Percentiles rank a stretch among this genome's conserved stretches.
Evolutionary conservation across 139 green algal genomes (phyloP).

Genomic region (Edaphochlamys debaryana): DNA sequence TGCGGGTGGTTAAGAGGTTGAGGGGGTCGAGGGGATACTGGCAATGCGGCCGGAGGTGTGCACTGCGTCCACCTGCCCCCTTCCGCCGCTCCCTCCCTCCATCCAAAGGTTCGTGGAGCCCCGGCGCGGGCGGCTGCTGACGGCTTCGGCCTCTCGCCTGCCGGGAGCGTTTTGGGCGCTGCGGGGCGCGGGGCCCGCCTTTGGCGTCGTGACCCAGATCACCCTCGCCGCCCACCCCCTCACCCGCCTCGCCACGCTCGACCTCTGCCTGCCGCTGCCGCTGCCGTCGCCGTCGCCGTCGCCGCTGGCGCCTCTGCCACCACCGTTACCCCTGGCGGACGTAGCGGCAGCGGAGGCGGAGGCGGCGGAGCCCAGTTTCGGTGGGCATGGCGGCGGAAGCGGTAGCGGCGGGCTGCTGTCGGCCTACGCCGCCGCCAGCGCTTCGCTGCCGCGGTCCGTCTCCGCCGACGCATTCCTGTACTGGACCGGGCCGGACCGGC

Average conservation of each 20-base stretch:
- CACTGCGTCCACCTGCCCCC: too few relatives aligned
- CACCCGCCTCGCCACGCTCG: neutral
- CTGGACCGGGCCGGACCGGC: neutral
- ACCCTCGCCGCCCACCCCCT: neutral
- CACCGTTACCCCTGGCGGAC: neutral
- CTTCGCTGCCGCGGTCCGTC: neutral
- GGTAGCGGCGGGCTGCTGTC: neutral
- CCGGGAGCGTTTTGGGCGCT: slow-evolving; percentile 6
- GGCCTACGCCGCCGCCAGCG: neutral
- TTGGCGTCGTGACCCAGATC: neutral
- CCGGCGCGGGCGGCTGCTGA: neutral
- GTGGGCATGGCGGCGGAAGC: too few relatives aligned
- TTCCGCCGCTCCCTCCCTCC: neutral
- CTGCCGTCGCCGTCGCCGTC: neutral
- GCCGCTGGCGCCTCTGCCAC: neutral
- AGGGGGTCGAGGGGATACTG: too few relatives aligned
- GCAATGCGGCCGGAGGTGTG: too few relatives aligned
- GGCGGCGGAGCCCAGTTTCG: too few relatives aligned
- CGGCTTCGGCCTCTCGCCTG: neutral
- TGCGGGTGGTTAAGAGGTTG: too few relatives aligned
- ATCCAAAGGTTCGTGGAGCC: neutral
- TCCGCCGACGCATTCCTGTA: slow-evolving; percentile 7
- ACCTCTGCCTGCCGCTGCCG: neutral
- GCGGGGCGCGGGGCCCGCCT: slow-evolving; percentile 1
- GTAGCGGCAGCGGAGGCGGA: neutral